Evolutionary conservation across 148 eudicot genomes (phyloP).

Genomic region (Chenopodium album): DNA sequence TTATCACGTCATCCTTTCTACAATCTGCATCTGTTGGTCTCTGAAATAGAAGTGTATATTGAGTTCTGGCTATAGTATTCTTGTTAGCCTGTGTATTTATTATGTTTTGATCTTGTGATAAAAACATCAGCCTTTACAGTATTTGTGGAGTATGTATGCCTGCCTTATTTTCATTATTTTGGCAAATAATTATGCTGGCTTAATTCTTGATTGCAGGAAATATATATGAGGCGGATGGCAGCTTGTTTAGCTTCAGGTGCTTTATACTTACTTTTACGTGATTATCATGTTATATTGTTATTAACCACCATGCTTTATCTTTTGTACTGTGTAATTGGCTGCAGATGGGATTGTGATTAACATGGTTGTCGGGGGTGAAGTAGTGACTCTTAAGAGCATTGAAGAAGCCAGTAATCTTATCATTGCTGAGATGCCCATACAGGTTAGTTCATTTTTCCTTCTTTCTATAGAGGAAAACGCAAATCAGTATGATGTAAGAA

Average conservation of each 20-base stretch:
- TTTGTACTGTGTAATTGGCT: neutral
- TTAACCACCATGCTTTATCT: neutral
- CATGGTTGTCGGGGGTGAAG: conserved; percentile 97
- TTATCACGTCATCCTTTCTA: neutral
- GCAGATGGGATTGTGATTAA: conserved; percentile 83
- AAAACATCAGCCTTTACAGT: neutral
- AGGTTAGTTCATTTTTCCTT: conserved; percentile 14
- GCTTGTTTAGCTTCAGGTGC: conserved; percentile 84
- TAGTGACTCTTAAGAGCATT: conserved; percentile 68
- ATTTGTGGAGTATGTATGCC: neutral
- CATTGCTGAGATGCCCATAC: conserved; percentile 58
- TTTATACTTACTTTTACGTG: conserved; percentile 2
- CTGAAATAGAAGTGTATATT: neutral
- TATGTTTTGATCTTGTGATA: neutral
- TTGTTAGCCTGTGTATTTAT: neutral
- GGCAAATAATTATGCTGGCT: neutral
- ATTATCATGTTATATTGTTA: neutral
- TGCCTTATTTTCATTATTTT: neutral
- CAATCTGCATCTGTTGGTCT: neutral
- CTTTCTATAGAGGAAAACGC: no score
- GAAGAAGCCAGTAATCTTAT: conserved; percentile 75
- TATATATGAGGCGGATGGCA: conserved; percentile 68
- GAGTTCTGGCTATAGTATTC: neutral
- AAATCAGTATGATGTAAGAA: neutral
- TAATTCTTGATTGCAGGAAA: conserved; percentile 52